A percentile compares a stretch with the other conserved stretches of the same genome.
Evolutionary conservation across 805 yeast genomes (phyloP).

Genomic region (Phaffomyces opuntiae): DNA sequence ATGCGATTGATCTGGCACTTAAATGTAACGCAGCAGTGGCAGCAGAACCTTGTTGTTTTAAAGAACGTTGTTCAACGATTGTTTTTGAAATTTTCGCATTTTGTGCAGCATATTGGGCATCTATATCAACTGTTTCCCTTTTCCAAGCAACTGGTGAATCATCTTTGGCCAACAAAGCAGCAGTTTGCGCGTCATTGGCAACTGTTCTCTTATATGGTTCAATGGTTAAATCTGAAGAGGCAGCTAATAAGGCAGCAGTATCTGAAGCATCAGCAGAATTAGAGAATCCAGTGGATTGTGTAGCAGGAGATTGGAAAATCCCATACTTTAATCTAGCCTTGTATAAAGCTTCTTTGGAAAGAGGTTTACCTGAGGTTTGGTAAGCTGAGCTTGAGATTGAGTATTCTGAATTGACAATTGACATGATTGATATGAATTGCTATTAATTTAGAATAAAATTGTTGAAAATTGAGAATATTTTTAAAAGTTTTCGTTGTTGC

Average conservation of each 20-base stretch:
- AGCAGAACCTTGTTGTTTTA: constrained; percentile 10
- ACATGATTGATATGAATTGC: constrained; percentile 7
- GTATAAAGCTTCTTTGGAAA: constrained; percentile 69
- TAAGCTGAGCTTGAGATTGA: constrained; percentile 37
- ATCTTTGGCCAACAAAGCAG: constrained; percentile 46
- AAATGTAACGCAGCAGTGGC: constrained; percentile 14
- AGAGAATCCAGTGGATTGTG: constrained; percentile 49
- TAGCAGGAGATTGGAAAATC: constrained; percentile 45
- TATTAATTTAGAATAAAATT: not conserved
- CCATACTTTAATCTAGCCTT: constrained; percentile 70
- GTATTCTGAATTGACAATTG: constrained; percentile 17
- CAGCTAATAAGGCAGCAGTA: constrained; percentile 72
- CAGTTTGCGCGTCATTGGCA: constrained; percentile 60
- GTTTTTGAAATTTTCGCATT: constrained; percentile 10
- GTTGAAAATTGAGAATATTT: not conserved
- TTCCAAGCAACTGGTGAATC: constrained; percentile 44
- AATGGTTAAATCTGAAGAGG: constrained; percentile 55
- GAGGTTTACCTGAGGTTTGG: constrained; percentile 63
- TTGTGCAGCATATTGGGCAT: constrained; percentile 40
- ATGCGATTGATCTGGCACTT: constrained; percentile 36
- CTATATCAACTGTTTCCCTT: constrained; percentile 43
- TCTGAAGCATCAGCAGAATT: constrained; percentile 52
- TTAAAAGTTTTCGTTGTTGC: too few species aligned
- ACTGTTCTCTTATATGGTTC: constrained; percentile 56
- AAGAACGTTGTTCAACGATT: not conserved